Base-by-base conservation (phyloP, 331 rosid genomes). In the Quercus lobata region DNA sequence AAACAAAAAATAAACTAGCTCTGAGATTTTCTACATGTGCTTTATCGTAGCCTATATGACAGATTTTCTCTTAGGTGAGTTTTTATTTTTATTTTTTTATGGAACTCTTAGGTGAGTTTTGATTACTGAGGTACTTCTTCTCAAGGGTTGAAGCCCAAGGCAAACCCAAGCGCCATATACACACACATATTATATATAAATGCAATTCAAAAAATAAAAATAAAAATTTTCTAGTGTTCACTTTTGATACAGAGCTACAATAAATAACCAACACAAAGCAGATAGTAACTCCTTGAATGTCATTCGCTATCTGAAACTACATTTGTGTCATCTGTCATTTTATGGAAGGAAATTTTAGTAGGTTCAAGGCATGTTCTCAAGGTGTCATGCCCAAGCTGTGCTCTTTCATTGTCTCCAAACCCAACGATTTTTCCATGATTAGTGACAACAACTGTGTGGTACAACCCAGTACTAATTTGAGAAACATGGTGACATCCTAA, bases 361-460 rank as follows among this genome's bases (percentile, higher is more conserved):
- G 97, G 98, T 61, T 87, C 79, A 82, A 90, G 91, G 89, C 97
- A 91, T 66, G 83, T 79, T 85, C 98, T 87, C 73, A 89, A 73
- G 53, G 93, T 80, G 77, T 91, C 98, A 25, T 86, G 96, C 41
- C 98, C 98, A 24, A 94, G 96, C 76, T 94, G 97, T 15, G 88
- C 97, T 80, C 97, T 87, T 85, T 94, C 97, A 18, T 94, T 94
- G 80, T 94, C 98, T 83, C 98, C 98, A 9, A 92, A 94, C 22
- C 98, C 98, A 22, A 92, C 84, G 79, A 94, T 85, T 58, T 71
- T 81, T 77, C 98, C 97, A 24, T 82, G 72, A 83, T 83, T 89
- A 5, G 97, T 94, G 80, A 94, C 73, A 19, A 82, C 90, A 25
- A 90, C 91, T 2, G 97, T 92, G 78, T 91, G 98, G 82, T 89